phyloP scores from a whole-genome alignment of 495 filamentous ascomycete species.

The Letharia lupina region DNA sequence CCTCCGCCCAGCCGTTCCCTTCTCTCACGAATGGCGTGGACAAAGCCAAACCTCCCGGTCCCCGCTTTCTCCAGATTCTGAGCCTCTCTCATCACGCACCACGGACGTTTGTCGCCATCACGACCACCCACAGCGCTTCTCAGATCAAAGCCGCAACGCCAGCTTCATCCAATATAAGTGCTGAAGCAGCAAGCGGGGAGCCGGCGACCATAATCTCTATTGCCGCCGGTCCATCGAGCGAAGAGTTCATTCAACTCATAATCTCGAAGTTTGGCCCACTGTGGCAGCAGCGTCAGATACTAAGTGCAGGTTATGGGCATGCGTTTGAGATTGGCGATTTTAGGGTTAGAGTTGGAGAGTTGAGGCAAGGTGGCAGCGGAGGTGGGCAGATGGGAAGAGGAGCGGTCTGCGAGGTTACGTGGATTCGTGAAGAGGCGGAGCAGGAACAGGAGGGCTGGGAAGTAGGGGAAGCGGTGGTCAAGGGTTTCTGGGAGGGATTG shows the following conservation, averaged over 20 bases:
- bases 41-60: conserved; percentile 1
- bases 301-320: conserved; percentile 12
- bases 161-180: conserved; percentile 8
- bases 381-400: conserved; percentile 21
- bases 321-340: conserved; percentile 21
- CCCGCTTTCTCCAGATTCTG: conserved; percentile 22
- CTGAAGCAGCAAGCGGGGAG: conserved; percentile 3
- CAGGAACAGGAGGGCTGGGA: conserved; percentile 14
- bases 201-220: conserved; percentile 16
- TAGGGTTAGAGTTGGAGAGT: conserved; percentile 22
- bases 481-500: conserved; percentile 20
- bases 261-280: conserved; percentile 22
- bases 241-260: conserved; percentile 23
- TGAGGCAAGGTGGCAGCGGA: conserved; percentile 17
- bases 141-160: conserved; percentile 6
- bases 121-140: neutral
- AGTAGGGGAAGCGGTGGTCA: conserved; percentile 15
- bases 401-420: conserved; percentile 22
- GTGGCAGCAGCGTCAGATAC: conserved; percentile 22
- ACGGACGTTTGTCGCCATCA: conserved; percentile 11
- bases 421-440: conserved; percentile 8
- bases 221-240: conserved; percentile 9
- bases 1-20: neutral
- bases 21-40: conserved; percentile 4
- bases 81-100: conserved; percentile 20